These are phyloP conservation scores for Posidonia australis DNA, from an alignment of 106 monocot species.

Conservation along the genomic window DNA sequence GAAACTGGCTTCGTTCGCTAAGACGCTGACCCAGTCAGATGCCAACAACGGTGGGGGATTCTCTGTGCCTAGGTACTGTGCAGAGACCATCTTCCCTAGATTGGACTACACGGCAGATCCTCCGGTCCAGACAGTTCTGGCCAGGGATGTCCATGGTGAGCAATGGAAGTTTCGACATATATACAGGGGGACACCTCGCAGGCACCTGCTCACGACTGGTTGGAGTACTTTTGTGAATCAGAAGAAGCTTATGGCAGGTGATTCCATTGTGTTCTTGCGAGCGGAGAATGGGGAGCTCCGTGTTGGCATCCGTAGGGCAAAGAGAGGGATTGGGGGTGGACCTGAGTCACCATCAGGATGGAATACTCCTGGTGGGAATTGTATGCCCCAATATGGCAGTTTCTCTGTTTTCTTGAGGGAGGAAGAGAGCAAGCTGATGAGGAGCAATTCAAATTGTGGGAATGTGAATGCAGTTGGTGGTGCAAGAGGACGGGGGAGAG, in stretches of 20 bases:
- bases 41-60: slow-evolving; percentile 32
- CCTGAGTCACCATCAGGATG: slow-evolving; percentile 15
- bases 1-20: slow-evolving; percentile 21
- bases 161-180: slow-evolving; percentile 29
- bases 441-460: background rate
- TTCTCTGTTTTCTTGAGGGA: slow-evolving; percentile 23
- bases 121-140: slow-evolving; percentile 25
- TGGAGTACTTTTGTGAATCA: slow-evolving; percentile 32
- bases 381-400: slow-evolving; percentile 9
- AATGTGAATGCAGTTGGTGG: background rate
- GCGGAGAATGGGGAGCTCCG: slow-evolving; percentile 22
- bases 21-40: slow-evolving; percentile 28
- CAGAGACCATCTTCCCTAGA: slow-evolving; percentile 27
- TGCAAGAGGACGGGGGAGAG: slow-evolving; percentile 1
- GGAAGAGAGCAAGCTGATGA: slow-evolving; percentile 16
- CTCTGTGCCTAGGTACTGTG: slow-evolving; percentile 29
- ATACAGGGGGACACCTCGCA: slow-evolving; percentile 25
- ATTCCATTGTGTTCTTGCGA: slow-evolving; percentile 27
- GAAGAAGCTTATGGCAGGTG: slow-evolving; percentile 32
- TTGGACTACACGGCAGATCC: slow-evolving; percentile 25
- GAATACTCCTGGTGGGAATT: slow-evolving; percentile 12
- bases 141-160: slow-evolving; percentile 22
- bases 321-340: slow-evolving; percentile 15
- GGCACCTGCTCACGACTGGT: slow-evolving; percentile 25
- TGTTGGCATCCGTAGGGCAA: slow-evolving; percentile 21